Conservation (phyloP, 2,329 filamentous ascomycete genomes). For the Diaporthe australafricana region DNA sequence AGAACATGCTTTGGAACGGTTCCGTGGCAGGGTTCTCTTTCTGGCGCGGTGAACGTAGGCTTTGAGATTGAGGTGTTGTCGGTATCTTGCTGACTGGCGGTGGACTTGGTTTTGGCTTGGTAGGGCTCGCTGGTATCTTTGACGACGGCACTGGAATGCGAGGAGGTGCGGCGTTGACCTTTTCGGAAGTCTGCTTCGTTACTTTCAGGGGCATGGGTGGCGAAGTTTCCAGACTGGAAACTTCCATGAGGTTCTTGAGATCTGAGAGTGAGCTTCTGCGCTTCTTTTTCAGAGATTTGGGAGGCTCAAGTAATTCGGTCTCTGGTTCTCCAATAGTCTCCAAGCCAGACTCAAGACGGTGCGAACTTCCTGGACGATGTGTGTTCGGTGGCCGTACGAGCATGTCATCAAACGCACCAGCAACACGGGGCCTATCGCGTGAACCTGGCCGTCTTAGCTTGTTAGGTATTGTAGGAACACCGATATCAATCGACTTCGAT, state of each 20-base stretch:
- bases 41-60: constrained; percentile 56
- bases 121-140: constrained; percentile 65
- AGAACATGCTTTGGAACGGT: constrained; percentile 31
- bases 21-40: constrained; percentile 56
- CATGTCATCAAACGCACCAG: constrained; percentile 71
- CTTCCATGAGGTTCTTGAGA: constrained; percentile 73
- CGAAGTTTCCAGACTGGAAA: constrained; percentile 62
- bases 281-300: constrained; percentile 74
- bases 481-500: constrained; percentile 83
- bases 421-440: constrained; percentile 69
- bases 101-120: constrained; percentile 32
- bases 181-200: constrained; percentile 66
- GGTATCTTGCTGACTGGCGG: constrained; percentile 56
- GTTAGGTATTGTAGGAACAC: constrained; percentile 59
- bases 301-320: constrained; percentile 50
- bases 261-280: constrained; percentile 93
- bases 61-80: constrained; percentile 58
- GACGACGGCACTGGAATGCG: constrained; percentile 56
- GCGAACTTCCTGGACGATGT: constrained; percentile 67
- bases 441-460: constrained; percentile 65
- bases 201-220: constrained; percentile 62
- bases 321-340: constrained; percentile 71
- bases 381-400: constrained; percentile 41
- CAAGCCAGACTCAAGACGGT: constrained; percentile 53
- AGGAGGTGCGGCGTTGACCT: constrained; percentile 64